Base-by-base conservation (phyloP, 1,284 basidiomycete species). In the Pseudozyma sp. region DNA sequence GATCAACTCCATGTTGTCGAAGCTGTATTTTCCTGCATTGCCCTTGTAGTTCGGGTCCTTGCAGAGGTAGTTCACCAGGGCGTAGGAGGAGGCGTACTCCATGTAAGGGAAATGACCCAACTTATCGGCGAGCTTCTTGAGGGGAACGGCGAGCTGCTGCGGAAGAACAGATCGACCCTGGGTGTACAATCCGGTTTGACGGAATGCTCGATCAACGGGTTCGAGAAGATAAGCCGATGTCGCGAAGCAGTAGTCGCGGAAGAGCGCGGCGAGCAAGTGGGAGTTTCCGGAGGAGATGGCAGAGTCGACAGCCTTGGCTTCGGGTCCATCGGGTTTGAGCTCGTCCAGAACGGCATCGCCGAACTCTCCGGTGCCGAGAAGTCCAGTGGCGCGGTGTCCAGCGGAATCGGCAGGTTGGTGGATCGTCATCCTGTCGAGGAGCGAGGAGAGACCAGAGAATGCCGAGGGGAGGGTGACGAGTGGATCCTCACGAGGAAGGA, bases 361-460 rank as follows among this genome's bases (percentile, higher is more conserved):
- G 35, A 82, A 81, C 17, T 77, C 50, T 16, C 81, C 81, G 13
- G 54, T 69, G 7, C 73, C 81, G 44, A 83, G 78, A n/a, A 83
- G 55, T 31, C 81, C 81, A 3, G 55, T 55, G 11, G 62, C 55
- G 6, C 78, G 71, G 17, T 83, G 58, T 6, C 74, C 77, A 35
- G 55, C 6, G 0, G 49, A 35, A 46, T 77, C 68, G n/a, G 67
- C 73, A 35, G 78, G 75, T 54, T 83, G 81, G 24, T 61, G 60
- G 55, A 83, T 80, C 13, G 81, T 83, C 81, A 83, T 83, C 31
- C 79, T 61, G 40, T 81, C 59, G 5, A 83, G 72, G 13, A 83
- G 71, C 7, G 70, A 72, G 8, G 67, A 67, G 34, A 83, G 67
- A 7, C 51, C 52, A n/a, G 52, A 54, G 45, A 82, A 83, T 5